These are phyloP conservation scores for Phoenix dactylifera DNA, from an alignment of 176 grass and related monocot species.

Conservation along the genomic window DNA sequence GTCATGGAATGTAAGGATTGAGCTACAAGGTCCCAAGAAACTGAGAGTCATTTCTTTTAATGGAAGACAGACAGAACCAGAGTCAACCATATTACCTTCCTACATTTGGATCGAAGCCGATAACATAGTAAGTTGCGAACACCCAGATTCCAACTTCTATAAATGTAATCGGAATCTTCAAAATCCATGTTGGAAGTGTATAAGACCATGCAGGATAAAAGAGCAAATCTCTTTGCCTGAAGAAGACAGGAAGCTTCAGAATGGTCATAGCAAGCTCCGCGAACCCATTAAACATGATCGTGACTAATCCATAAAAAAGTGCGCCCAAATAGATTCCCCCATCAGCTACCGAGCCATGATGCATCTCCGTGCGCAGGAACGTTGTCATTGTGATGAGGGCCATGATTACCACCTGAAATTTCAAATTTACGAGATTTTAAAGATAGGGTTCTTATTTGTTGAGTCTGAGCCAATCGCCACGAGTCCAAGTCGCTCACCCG, in stretches of 20 bases:
- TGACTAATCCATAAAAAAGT: slow-evolving; percentile 59
- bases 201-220: slow-evolving; percentile 96
- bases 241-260: slow-evolving; percentile 80
- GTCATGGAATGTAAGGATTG: too few relatives aligned
- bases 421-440: too few relatives aligned
- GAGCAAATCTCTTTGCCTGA: slow-evolving; percentile 80
- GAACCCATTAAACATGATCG: slow-evolving; percentile 87
- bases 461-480: too few relatives aligned
- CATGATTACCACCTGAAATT: slow-evolving; percentile 40
- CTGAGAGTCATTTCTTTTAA: too few relatives aligned
- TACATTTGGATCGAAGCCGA: slow-evolving; percentile 73
- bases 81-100: slow-evolving; percentile 42
- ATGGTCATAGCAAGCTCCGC: slow-evolving; percentile 58
- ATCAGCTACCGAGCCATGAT: slow-evolving; percentile 19
- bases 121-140: slow-evolving; percentile 75
- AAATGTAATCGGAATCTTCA: slow-evolving; percentile 75
- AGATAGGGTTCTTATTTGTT: too few relatives aligned
- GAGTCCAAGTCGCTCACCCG: slow-evolving; percentile 30
- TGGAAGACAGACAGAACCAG: too few relatives aligned
- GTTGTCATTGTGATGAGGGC: slow-evolving; percentile 64
- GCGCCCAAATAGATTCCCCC: slow-evolving; percentile 54
- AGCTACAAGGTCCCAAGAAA: too few relatives aligned
- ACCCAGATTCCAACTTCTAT: slow-evolving; percentile 69
- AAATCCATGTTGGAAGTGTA: slow-evolving; percentile 72
- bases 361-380: slow-evolving; percentile 83